phyloP scores from a whole-genome alignment of 108 stramenopile genomes.

The Nitzschia putrida region DNA sequence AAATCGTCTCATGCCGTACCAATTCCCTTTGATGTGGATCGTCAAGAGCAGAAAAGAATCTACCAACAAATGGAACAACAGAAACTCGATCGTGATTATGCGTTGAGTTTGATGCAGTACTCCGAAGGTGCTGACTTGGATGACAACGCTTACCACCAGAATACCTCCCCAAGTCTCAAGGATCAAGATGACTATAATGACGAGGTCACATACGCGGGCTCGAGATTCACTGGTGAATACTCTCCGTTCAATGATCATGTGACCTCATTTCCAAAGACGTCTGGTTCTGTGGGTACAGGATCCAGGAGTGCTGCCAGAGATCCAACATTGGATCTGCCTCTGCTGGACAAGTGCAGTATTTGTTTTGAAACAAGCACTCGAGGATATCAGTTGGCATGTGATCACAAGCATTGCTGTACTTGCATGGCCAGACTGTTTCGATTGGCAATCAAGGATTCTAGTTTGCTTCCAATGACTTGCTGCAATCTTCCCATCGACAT shows the following conservation, averaged over 20 bases:
- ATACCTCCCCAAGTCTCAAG: too few species aligned
- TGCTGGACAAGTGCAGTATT: constrained; percentile 37
- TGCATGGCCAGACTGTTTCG: constrained; percentile 42
- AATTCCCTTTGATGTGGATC: constrained; percentile 33
- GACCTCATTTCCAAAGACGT: too few species aligned
- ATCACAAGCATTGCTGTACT: constrained; percentile 38
- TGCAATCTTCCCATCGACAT: constrained; percentile 63
- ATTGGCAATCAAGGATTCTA: constrained; percentile 41
- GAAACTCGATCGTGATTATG: constrained; percentile 26
- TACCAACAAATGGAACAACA: constrained; percentile 23
- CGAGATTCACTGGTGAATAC: too few species aligned
- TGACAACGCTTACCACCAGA: too few species aligned
- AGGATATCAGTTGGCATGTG: constrained; percentile 42
- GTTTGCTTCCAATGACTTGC: constrained; percentile 51
- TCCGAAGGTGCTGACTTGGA: too few species aligned
- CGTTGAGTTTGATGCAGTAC: not conserved
- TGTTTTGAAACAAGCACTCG: constrained; percentile 36
- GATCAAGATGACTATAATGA: too few species aligned
- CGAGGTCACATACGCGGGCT: too few species aligned
- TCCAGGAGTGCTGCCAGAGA: not conserved
- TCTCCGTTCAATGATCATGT: too few species aligned
- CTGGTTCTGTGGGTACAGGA: too few species aligned
- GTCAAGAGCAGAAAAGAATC: constrained; percentile 43
- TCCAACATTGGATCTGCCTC: constrained; percentile 23
- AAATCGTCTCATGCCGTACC: not conserved